Base-by-base conservation (phyloP, 2,329 filamentous ascomycete species). In the Penicillium nordicum region DNA sequence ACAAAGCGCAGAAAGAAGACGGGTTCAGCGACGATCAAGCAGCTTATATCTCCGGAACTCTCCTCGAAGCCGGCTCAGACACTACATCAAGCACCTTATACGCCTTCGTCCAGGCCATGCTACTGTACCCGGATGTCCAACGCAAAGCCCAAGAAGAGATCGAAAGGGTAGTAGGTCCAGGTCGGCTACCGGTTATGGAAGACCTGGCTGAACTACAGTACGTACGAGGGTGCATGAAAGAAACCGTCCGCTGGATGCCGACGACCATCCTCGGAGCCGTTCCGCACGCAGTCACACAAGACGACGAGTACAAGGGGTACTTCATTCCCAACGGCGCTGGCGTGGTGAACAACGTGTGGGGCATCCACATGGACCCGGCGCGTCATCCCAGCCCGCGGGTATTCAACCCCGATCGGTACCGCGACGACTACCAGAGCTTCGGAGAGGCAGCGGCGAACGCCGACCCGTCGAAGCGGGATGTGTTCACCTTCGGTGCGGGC, bases 401-500 rank as follows among this genome's bases (percentile, higher is more conserved):
- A 7, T 79, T 79, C 63, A 63, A 75, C 25, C 77, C 77, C 1
- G 67, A 68, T 1, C 71, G 76, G 27, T 79, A 61, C 42, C 14
- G 51, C 12, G 56, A 64, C 56, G 51, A 70, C 67, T 11, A 72
- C 74, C 43, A 67, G 60, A 41, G 70, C 67, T 16, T 68, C 45
- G 72, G 74, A 23, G 71, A 74, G 42, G 66, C 72, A 3, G 67
- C 67, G 5, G 60, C 58, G 0, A 71, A 77, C 23, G 58, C 73
- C 0, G 74, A 79, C 50, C 67, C 70, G 0, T 67, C 70, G 1
- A 74, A 81, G 63, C 74, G 81, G 14, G 82, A 84, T 46, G 77
- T 80, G 9, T 84, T 82, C 66, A 77, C 75, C 0, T 86, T 83
- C 53, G 83, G 83, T 21, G 79, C 79, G 9, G 83, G 83, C 1